phyloP scores from a whole-genome alignment of 257 asterid species.

The Anisodus tanguticus region DNA sequence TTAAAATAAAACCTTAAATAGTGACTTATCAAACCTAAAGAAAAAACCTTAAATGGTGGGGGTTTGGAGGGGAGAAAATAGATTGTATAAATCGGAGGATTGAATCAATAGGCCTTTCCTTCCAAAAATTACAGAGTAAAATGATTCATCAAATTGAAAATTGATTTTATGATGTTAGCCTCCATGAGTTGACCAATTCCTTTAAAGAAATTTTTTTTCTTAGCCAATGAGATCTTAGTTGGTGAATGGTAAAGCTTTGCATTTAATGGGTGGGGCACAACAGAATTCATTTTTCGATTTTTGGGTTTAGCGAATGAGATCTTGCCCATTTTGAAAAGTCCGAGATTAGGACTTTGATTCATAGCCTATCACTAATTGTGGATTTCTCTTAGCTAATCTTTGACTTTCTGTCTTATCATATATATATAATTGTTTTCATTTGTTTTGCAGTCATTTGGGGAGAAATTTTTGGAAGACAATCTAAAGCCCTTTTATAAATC shows the following conservation, averaged over 20 bases:
- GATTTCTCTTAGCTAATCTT: neutral
- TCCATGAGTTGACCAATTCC: neutral
- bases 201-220: neutral
- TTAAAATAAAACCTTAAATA: neutral
- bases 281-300: neutral
- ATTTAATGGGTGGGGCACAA: neutral
- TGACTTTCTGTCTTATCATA: neutral
- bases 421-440: neutral
- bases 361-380: neutral
- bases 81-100: neutral
- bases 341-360: neutral
- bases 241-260: constrained; percentile 5
- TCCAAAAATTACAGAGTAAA: constrained; percentile 12
- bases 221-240: neutral
- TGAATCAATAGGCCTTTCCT: constrained; percentile 13
- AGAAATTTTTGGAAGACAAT: constrained; percentile 76
- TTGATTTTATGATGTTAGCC: constrained; percentile 16
- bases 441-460: constrained; percentile 63
- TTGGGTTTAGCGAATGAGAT: neutral
- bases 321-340: neutral
- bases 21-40: neutral
- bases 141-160: neutral
- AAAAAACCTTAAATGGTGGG: neutral
- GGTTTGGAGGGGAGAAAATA: constrained; percentile 6
- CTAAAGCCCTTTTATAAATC: constrained; percentile 91